Conservation (phyloP, 768 basidiomycete genomes). For the Nidula microcarpa region DNA sequence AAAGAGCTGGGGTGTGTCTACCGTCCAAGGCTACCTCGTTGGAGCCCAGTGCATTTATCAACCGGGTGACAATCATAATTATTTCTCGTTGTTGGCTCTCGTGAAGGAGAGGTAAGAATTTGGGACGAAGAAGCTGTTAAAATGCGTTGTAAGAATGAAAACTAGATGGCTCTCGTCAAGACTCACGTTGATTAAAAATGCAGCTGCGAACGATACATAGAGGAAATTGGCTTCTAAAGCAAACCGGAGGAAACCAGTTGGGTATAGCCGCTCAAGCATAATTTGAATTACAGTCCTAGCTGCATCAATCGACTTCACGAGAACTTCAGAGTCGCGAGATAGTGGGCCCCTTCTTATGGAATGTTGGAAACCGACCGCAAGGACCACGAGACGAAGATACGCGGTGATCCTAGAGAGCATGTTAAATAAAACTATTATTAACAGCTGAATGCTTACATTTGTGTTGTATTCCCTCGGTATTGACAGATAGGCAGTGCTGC, state of each 20-base stretch:
- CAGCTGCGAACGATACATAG: constrained; percentile 55
- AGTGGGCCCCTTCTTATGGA: constrained; percentile 35
- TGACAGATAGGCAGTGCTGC: constrained; percentile 38
- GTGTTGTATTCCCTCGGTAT: constrained; percentile 41
- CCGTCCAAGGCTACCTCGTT: constrained; percentile 51
- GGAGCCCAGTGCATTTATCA: constrained; percentile 45
- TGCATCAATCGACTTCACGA: constrained; percentile 46
- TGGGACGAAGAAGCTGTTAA: constrained; percentile 47
- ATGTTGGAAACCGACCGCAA: constrained; percentile 52
- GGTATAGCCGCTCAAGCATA: constrained; percentile 46
- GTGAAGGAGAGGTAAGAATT: constrained; percentile 38
- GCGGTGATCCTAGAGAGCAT: constrained; percentile 38
- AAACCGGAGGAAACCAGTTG: constrained; percentile 51
- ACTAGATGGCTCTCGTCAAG: not conserved
- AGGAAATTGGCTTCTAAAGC: constrained; percentile 53
- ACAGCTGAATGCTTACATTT: constrained; percentile 23
- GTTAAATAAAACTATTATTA: constrained; percentile 4
- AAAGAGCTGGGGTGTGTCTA: constrained; percentile 53
- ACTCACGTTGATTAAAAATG: constrained; percentile 58
- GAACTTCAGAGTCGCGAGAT: constrained; percentile 36
- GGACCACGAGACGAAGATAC: constrained; percentile 55
- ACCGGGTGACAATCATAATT: constrained; percentile 32
- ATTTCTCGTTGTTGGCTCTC: constrained; percentile 36
- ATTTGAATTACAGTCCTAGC: constrained; percentile 58
- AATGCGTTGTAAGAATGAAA: constrained; percentile 1